phyloP scores from a whole-genome alignment of 2,329 filamentous ascomycete species.

The Clonostachys byssicola region DNA sequence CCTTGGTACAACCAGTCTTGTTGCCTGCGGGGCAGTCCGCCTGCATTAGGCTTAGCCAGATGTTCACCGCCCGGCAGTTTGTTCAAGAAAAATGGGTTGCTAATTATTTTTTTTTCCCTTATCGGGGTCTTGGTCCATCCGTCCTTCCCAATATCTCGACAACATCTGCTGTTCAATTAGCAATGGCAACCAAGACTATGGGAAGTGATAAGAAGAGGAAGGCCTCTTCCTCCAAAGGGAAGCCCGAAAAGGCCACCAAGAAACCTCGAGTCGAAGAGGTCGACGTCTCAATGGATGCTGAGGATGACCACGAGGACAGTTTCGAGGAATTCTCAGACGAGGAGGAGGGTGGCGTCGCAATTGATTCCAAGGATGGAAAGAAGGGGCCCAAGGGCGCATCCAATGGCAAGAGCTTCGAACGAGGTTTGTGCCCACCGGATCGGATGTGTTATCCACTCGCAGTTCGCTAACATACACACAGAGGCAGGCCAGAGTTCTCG shows the following conservation, averaged over 20 bases:
- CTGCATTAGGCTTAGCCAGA: constrained; percentile 9
- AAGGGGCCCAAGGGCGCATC: constrained; percentile 20
- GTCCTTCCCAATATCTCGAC: background rate
- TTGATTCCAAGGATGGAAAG: constrained; percentile 33
- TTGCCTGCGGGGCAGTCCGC: background rate
- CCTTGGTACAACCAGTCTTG: too few species aligned
- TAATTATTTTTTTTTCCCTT: background rate
- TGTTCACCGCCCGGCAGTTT: constrained; percentile 28
- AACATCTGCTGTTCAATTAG: background rate
- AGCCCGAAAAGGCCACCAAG: constrained; percentile 28
- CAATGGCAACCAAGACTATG: constrained; percentile 42
- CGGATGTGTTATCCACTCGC: background rate
- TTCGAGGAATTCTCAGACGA: constrained; percentile 41
- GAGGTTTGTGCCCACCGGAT: constrained; percentile 22
- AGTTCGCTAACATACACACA: constrained; percentile 4
- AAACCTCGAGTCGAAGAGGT: constrained; percentile 19
- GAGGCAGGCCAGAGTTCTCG: constrained; percentile 59
- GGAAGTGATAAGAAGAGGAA: constrained; percentile 54
- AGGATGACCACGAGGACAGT: constrained; percentile 34
- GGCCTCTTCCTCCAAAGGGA: constrained; percentile 38
- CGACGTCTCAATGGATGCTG: constrained; percentile 29
- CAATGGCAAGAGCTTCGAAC: constrained; percentile 34
- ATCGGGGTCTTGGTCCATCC: background rate
- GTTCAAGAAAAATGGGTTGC: constrained; percentile 13
- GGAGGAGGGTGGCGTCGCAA: constrained; percentile 47